phyloP scores from a whole-genome alignment of 352 stramenopile species.

The Globisporangium nagaii region DNA sequence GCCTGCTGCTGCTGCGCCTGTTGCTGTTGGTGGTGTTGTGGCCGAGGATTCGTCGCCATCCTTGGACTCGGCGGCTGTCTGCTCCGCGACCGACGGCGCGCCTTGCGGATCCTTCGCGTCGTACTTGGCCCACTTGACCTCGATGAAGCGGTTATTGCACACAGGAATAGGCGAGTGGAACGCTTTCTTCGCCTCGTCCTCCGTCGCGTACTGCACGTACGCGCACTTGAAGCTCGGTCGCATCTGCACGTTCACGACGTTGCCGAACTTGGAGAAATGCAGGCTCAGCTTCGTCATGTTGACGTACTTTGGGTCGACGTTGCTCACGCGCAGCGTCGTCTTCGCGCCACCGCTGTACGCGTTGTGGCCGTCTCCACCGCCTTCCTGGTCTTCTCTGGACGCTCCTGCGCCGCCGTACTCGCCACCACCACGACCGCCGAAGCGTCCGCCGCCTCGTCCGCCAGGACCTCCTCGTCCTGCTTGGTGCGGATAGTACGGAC shows the following conservation, averaged over 20 bases:
- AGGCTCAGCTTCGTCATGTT: conserved; percentile 87
- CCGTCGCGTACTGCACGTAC: conserved; percentile 83
- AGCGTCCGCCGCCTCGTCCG: conserved; percentile 19
- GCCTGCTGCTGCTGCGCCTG: background rate
- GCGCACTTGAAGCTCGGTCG: conserved; percentile 70
- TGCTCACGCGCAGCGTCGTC: conserved; percentile 78
- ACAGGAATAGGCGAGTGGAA: conserved; percentile 85
- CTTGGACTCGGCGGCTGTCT: conserved; percentile 27
- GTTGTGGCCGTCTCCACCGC: background rate
- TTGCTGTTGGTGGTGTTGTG: too few relatives aligned
- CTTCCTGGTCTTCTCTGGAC: conserved; percentile 22
- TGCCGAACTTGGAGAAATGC: conserved; percentile 86
- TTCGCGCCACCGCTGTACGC: conserved; percentile 25
- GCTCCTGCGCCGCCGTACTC: conserved; percentile 15
- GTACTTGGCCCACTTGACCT: conserved; percentile 84
- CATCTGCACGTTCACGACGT: conserved; percentile 89
- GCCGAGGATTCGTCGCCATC: conserved; percentile 21
- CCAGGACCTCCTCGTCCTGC: conserved; percentile 37
- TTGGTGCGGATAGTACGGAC: conserved; percentile 35
- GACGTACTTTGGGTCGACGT: conserved; percentile 85
- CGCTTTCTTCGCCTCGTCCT: conserved; percentile 78
- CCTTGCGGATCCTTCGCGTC: conserved; percentile 65
- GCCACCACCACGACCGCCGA: conserved; percentile 19
- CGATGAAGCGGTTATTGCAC: conserved; percentile 89
- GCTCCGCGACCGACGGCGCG: conserved; percentile 28